A percentile compares a stretch with the other conserved stretches of the same genome.
Evolutionary conservation across 495 filamentous ascomycete genomes (phyloP).

Genomic region (Annulohypoxylon maeteangense): DNA sequence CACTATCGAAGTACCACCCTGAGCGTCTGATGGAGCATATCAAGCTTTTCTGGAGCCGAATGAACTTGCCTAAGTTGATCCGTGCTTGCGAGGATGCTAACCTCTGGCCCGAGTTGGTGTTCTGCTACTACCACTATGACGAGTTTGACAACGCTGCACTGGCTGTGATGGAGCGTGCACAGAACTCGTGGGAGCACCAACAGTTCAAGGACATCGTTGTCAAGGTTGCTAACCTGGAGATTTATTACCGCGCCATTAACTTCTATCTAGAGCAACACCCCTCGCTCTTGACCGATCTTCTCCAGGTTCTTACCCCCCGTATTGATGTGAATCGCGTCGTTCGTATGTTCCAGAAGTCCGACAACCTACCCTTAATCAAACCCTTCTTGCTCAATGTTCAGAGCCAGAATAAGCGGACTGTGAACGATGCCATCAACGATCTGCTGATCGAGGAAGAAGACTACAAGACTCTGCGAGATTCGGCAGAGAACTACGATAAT

Average conservation of each 20-base stretch:
- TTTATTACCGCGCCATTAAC: constrained; percentile 97
- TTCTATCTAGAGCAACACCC: constrained; percentile 99
- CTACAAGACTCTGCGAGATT: constrained; percentile 97
- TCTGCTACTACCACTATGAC: constrained; percentile 99
- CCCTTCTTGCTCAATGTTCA: constrained; percentile 98
- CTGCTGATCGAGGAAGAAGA: constrained; percentile 98
- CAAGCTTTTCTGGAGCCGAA: constrained; percentile 97
- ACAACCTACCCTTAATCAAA: constrained; percentile 98
- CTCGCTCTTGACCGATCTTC: constrained; percentile 90
- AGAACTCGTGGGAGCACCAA: constrained; percentile 99
- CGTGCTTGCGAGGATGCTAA: constrained; percentile 94
- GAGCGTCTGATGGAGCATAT: constrained; percentile 98
- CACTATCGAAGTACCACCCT: constrained; percentile 95
- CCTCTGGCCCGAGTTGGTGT: constrained; percentile 97
- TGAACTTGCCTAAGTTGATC: constrained; percentile 99
- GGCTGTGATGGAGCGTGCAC: constrained; percentile 98
- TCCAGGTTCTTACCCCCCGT: constrained; percentile 88
- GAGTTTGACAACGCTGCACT: constrained; percentile 99
- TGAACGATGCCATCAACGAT: constrained; percentile 99
- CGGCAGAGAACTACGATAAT: constrained; percentile 98
- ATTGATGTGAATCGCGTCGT: constrained; percentile 99
- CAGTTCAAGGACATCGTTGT: constrained; percentile 99
- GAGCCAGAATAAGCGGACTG: constrained; percentile 94
- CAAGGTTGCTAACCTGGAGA: constrained; percentile 98
- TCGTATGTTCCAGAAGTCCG: constrained; percentile 96